These are phyloP conservation scores for Zymoseptoria tritici DNA, from an alignment of 2,329 filamentous ascomycete species.

Conservation along the genomic window DNA sequence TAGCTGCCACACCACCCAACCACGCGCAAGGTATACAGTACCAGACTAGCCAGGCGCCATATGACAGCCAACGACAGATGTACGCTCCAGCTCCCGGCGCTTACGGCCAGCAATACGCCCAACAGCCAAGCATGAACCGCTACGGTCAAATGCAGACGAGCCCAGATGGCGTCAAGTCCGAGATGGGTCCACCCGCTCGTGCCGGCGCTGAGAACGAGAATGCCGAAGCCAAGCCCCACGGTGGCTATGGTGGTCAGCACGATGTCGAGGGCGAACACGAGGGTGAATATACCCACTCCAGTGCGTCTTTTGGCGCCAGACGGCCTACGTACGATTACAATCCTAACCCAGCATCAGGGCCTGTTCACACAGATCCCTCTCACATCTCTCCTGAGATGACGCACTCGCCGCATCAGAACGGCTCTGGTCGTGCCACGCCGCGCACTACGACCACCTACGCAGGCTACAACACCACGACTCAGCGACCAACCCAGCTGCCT, in stretches of 20 bases:
- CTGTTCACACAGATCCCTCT: conserved; percentile 62
- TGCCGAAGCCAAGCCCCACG: conserved; percentile 55
- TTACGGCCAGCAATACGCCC: conserved; percentile 47
- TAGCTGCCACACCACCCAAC: conserved; percentile 74
- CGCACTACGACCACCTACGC: conserved; percentile 69
- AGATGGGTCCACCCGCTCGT: conserved; percentile 76
- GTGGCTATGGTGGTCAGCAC: conserved; percentile 49
- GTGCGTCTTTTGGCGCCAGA: conserved; percentile 61
- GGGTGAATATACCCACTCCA: conserved; percentile 79
- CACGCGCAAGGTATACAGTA: conserved; percentile 76
- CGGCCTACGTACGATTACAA: conserved; percentile 72
- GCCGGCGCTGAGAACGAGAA: conserved; percentile 55
- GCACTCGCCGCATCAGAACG: conserved; percentile 73
- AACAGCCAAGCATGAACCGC: conserved; percentile 59
- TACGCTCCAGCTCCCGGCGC: conserved; percentile 63
- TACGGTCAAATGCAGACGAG: conserved; percentile 52
- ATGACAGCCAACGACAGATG: conserved; percentile 70
- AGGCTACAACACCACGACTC: conserved; percentile 68
- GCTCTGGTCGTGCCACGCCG: conserved; percentile 77
- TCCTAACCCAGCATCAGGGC: conserved; percentile 52
- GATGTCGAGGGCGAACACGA: conserved; percentile 38
- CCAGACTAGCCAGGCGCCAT: conserved; percentile 56
- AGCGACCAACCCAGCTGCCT: conserved; percentile 56
- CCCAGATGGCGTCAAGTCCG: conserved; percentile 67
- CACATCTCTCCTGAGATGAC: conserved; percentile 69